phyloP scores from a whole-genome alignment of 192 early-diverging fungal genomes.

The Pilaira anomala region DNA sequence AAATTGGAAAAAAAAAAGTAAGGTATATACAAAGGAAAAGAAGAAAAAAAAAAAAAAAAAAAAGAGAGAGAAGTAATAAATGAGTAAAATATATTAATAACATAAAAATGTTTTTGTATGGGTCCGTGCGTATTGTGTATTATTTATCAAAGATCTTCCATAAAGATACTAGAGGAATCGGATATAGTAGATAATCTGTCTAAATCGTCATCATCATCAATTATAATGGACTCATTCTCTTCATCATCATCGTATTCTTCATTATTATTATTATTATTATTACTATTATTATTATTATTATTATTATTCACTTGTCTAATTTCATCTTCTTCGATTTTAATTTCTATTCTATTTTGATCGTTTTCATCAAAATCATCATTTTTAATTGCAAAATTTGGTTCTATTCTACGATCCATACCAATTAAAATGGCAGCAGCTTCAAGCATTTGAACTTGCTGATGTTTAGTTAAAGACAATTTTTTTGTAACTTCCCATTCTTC shows the following conservation, averaged over 20 bases:
- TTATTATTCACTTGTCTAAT: neutral
- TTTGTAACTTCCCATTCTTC: slow-evolving; percentile 57
- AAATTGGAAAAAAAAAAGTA: no score
- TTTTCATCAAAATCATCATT: neutral
- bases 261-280: neutral
- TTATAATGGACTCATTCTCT: slow-evolving; percentile 5
- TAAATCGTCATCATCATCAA: slow-evolving; percentile 12
- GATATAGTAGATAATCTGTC: neutral
- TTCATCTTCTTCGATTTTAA: neutral
- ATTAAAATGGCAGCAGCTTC: slow-evolving; percentile 64
- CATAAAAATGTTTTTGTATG: no score
- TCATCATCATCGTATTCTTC: neutral
- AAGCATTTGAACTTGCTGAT: slow-evolving; percentile 64
- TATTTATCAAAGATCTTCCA: slow-evolving; percentile 13
- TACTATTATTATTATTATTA: no score
- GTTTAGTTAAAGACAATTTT: slow-evolving; percentile 58
- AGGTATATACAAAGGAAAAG: no score
- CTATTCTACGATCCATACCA: slow-evolving; percentile 38
- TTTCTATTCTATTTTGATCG: neutral
- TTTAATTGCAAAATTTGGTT: neutral
- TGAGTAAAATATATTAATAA: no score
- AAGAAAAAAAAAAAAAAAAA: no score
- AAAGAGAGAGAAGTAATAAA: no score
- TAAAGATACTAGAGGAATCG: neutral
- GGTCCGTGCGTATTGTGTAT: no score